Evolutionary conservation across 2,329 filamentous ascomycete species (phyloP), one percentile per base, ranked within the genome.

Genomic region (Talaromyces sp.): DNA sequence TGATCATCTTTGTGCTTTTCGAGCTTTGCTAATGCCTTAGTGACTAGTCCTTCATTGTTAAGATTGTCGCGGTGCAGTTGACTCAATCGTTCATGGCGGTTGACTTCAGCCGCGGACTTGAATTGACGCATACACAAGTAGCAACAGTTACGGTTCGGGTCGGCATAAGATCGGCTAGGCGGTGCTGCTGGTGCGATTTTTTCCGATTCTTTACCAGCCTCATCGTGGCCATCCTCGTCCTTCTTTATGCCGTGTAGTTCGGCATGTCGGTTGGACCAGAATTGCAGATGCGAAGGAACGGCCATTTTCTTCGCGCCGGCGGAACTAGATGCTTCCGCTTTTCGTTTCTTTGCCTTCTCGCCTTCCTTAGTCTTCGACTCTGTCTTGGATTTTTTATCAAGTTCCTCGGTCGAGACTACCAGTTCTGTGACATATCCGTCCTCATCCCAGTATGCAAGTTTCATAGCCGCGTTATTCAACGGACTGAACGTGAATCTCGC

Each of bases 401-500:
- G 78, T 15, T 84, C 81, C 19, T 83, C 80, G 3, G 81, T 74
- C n/a, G 86, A 85, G 3, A 91, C 81, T 1, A 86, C 77, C 43
- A 87, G 79, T 69, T 90, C 86, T 52, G 84, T 90, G 1, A 87
- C 88, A 71, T 91, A 94, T 1, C 88, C 89, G 27, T 88, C 86
- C 61, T 88, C 84, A 71, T 93, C 90, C 85, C 91, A 92, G 75
- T 94, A 94, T 72, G 88, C 88, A 49, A 93, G 83, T 66, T 87
- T 87, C 65, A 91, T 77, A 0, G 84, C 81, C 1, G 88, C 83
- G 70, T 93, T 93, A 69, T 86, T 87, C 1, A 91, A 81, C 1
- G 90, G 89, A 37, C 84, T 83, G 72, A 94, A 93, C 0, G 89
- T 90, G 73, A 88, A 88, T 54, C 79, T 82, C 15, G 86, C 83